A percentile compares a stretch with the other conserved stretches of the same genome.
These are phyloP conservation scores for Ceratocystis cacaofunesta DNA, from an alignment of 2,329 filamentous ascomycete species.

Conservation along the genomic window DNA sequence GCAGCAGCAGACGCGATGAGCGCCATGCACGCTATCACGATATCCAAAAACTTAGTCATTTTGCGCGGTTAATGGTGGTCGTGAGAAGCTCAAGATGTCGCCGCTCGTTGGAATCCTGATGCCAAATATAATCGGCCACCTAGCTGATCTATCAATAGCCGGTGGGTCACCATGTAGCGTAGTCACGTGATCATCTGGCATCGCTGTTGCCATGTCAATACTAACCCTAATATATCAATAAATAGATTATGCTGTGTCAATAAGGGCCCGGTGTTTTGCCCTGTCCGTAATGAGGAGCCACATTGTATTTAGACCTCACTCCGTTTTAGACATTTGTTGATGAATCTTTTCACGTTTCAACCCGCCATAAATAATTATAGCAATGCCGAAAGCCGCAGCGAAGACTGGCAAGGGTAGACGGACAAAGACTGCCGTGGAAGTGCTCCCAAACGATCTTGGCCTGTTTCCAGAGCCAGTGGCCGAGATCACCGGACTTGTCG, in stretches of 20 bases:
- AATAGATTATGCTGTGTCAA: neutral
- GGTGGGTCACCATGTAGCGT: neutral
- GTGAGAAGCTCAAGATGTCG: neutral
- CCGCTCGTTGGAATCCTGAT: neutral
- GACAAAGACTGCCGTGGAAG: neutral
- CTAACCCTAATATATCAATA: neutral
- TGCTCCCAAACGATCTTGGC: neutral
- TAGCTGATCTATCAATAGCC: slow-evolving; percentile 2
- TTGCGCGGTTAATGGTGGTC: slow-evolving; percentile 2
- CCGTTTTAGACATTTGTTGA: neutral
- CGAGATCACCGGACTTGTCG: neutral
- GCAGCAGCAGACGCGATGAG: slow-evolving; percentile 14
- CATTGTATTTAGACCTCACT: neutral
- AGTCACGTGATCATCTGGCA: neutral
- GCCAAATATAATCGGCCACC: slow-evolving; percentile 10
- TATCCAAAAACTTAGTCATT: slow-evolving; percentile 15
- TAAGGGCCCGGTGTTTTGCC: neutral
- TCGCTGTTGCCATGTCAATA: neutral
- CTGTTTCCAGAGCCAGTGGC: neutral
- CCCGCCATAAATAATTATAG: neutral
- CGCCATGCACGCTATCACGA: slow-evolving; percentile 12
- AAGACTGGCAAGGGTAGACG: neutral
- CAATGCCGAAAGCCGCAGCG: neutral
- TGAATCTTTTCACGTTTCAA: neutral
- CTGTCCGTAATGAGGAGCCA: neutral